phyloP scores from a whole-genome alignment of 768 basidiomycete genomes.

The Rhizopogon rudus region DNA sequence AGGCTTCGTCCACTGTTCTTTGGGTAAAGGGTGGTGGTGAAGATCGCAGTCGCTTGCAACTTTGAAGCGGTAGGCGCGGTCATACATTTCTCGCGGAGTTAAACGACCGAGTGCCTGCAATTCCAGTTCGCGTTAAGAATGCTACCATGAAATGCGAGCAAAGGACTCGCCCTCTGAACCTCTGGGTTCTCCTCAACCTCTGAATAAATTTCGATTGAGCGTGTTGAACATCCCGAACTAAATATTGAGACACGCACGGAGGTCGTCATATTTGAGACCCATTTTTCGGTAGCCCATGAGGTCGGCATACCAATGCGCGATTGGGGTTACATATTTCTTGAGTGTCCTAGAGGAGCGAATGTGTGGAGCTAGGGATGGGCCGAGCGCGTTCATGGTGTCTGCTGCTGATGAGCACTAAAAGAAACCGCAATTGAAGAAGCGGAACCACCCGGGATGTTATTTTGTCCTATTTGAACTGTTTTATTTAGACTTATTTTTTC shows the following conservation, averaged over 20 bases:
- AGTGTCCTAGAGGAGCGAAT: constrained; percentile 67
- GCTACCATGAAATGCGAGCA: not conserved
- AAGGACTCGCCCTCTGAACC: constrained; percentile 68
- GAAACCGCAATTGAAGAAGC: constrained; percentile 5
- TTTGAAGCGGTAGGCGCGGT: constrained; percentile 88
- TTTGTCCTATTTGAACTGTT: constrained; percentile 39
- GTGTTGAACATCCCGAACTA: not conserved
- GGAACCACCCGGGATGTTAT: constrained; percentile 27
- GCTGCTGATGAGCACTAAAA: constrained; percentile 14
- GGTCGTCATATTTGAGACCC: constrained; percentile 93
- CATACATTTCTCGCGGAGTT: constrained; percentile 74
- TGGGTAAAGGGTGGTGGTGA: constrained; percentile 79
- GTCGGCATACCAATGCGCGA: constrained; percentile 81
- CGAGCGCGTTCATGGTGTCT: constrained; percentile 46
- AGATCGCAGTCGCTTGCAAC: constrained; percentile 42
- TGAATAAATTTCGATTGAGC: constrained; percentile 14
- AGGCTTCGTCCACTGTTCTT: constrained; percentile 72
- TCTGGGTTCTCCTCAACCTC: constrained; percentile 75
- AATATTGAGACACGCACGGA: constrained; percentile 52
- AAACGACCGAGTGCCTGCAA: constrained; percentile 79
- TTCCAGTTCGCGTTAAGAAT: not conserved
- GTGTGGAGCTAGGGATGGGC: constrained; percentile 71
- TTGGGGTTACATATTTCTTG: constrained; percentile 62
- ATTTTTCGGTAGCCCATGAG: constrained; percentile 79
- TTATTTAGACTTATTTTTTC: constrained; percentile 13